Base-by-base conservation (phyloP, 73 alveolate species). In the Chromera velia region DNA sequence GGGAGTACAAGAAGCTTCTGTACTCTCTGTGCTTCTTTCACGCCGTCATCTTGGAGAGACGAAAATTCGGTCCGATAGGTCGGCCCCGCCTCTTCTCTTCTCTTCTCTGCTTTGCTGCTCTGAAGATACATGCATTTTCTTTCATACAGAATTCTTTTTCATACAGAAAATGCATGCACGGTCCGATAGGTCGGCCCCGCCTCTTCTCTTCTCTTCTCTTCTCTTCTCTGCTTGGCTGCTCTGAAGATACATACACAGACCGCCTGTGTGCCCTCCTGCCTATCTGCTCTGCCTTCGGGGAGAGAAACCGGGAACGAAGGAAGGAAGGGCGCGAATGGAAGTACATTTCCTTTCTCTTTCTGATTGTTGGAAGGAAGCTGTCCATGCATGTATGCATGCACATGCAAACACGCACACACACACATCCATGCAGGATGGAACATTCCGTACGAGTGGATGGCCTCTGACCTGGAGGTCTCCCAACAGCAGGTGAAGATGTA, bases 381-480 rank as follows among this genome's bases (percentile, higher is more conserved):
- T 18, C 24, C 63, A 45, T 18, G 17, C 63, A 45, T 18, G 63
- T 18, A 45, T 18, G 17, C 63, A 45, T 18, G 63, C 63, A 45
- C 63, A 45, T 18, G 17, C 63, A 17, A 17, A 45, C 63, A 45
- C 63, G 17, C 63, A 45, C 63, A 45, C 63, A 45, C 63, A 45
- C 63, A 45, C 63, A 45, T 18, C 7, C 63, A 45, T 89, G 34
- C 48, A 76, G 98, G 98, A 19, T 97, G 99, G 99, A 96, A 96
- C 91, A 96, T 96, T 73, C 99, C 99, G 19, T 97, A 97, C 82
- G 98, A 97, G 80, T 97, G 99, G 99, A 97, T 96, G 99, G 97
- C 94, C 87, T 87, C 97, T 34, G 99, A 97, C 86, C 94, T 97
- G 90, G 97, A 91, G 75, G 97, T 74, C 6, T 74, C 82, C 10